Evolutionary conservation across 202 grass and related monocot genomes (phyloP), one percentile per base, ranked within the genome.

Genomic region (Setaria viridis): DNA sequence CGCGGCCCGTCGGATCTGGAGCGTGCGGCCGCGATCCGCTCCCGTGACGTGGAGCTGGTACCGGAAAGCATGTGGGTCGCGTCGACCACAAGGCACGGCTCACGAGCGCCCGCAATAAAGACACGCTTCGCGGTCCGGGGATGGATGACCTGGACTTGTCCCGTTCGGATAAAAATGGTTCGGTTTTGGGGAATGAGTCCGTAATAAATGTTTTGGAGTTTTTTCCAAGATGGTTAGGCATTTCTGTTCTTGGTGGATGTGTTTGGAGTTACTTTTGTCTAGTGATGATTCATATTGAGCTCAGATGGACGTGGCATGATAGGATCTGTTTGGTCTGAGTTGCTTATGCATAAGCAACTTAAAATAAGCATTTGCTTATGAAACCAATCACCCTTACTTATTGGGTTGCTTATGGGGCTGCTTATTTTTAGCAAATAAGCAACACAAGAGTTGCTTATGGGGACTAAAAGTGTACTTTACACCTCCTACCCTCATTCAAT

Each of bases 1-100:
- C 0, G 0, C 21, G 0, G 2, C 0, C 81, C 89, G 81, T 91
- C 11, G 15, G 89, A 91, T 91, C 63, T 20, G 45, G 15, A 50
- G 3, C 70, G 20, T 63, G 33, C 89, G 81, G 1, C 17, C 0
- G 0, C 0, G 84, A 87, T 84, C 59, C 5, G 32, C 12, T 58
- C 74, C 74, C 4, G 68, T 90, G 88, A 90, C 80, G 80, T 90
- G 84, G 80, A 68, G 29, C 1, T 30, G 50, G 47, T n/a, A 42
- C 19, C 59, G 14, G 47, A 51, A 86, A 34, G 66, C 1, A 9
- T 11, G 16, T 0, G 32, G 32, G 2, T 56, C 80, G 25, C 86
- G 57, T 67, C 57, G 50, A 56, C 14, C 14, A 34, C 76, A 65
- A 56, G 80, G 74, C 67, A 67, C 3, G 87, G 35, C 0, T 57